These are phyloP conservation scores for Tetrapisispora pingtungensis DNA, from an alignment of 805 yeast genomes.

Conservation along the genomic window DNA sequence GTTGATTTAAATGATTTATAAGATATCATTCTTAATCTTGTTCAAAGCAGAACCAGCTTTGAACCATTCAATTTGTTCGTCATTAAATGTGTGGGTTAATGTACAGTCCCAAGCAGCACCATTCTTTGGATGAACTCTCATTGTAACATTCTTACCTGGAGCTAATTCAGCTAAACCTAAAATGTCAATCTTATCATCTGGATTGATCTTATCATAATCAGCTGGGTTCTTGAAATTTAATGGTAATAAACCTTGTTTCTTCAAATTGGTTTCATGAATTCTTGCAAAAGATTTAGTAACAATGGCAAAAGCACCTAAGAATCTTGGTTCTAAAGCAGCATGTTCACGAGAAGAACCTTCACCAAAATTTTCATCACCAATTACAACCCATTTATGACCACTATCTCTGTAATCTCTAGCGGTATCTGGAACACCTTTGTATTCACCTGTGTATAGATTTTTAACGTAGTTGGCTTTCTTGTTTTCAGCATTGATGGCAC, in stretches of 20 bases:
- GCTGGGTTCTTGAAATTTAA: slow-evolving; percentile 82
- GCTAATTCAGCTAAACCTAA: slow-evolving; percentile 75
- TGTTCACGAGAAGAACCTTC: slow-evolving; percentile 99
- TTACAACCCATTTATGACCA: slow-evolving; percentile 91
- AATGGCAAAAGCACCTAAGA: slow-evolving; percentile 96
- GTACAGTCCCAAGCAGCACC: slow-evolving; percentile 82
- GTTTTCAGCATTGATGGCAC: slow-evolving; percentile 96
- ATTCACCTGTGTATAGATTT: slow-evolving; percentile 86
- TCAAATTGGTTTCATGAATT: slow-evolving; percentile 98
- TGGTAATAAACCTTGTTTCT: slow-evolving; percentile 98
- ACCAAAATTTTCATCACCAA: slow-evolving; percentile 98
- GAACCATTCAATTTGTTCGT: slow-evolving; percentile 98
- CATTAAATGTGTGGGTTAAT: slow-evolving; percentile 93
- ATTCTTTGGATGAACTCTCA: slow-evolving; percentile 62
- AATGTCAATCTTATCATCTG: slow-evolving; percentile 82
- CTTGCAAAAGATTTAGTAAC: slow-evolving; percentile 97
- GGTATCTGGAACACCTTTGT: slow-evolving; percentile 93
- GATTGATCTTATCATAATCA: slow-evolving; percentile 89
- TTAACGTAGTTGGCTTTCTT: slow-evolving; percentile 85
- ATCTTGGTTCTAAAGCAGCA: slow-evolving; percentile 99
- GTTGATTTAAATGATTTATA: neutral
- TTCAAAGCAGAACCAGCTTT: slow-evolving; percentile 98
- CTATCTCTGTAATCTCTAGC: slow-evolving; percentile 90
- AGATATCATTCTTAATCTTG: slow-evolving; percentile 36
- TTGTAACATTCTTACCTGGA: slow-evolving; percentile 82